Base-by-base conservation (phyloP, 2,329 filamentous ascomycete genomes). In the Sporothrix curviconia region DNA sequence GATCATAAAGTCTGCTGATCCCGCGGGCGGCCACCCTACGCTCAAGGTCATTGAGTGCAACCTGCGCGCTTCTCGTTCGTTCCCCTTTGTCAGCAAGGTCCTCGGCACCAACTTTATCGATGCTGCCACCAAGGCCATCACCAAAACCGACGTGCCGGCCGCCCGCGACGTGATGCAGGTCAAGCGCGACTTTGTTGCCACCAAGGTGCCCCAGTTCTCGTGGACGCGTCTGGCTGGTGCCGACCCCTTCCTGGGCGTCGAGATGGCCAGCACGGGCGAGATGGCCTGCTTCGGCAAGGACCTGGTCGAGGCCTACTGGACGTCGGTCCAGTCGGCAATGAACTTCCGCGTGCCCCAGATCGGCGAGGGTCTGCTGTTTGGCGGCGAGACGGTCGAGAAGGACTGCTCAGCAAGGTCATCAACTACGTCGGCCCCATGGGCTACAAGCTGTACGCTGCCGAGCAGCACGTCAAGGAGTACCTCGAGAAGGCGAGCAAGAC, bases 1-100 rank as follows among this genome's bases (percentile, higher is more conserved):
- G 71, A 95, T 99, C 74, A 97, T 99, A 66, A 97, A 97, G 77
- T 91, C 97, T 70, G 96, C 96, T 70, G 92, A 96, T 64, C 83
- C 87, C 32, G 85, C 89, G 59, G 88, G 88, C 58, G 86, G 86
- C 57, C 82, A 87, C 68, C 83, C 89, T 34, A 79, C 82, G 28
- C 97, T 99, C 79, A 97, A 97, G 79, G 94, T 99, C 64, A 99
- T 97, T 63, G 94, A 99, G 76, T 97, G 94, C 75, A 97, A 97
- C 68, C 92, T 97, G 61, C 87, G 94, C 63, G 94, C 94, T 17
- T 96, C 94, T 44, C 84, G 94, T 64, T 97, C 92, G 0, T 96
- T 96, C 80, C 94, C 94, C 62, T 99, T 99, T 70, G 92, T 97
- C 17, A 96, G 92, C 63, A 99, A 99, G 79, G 90, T 95, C 64